These are phyloP conservation scores for Mucor circinelloides DNA, from an alignment of 371 early-diverging fungal species.

Conservation along the genomic window DNA sequence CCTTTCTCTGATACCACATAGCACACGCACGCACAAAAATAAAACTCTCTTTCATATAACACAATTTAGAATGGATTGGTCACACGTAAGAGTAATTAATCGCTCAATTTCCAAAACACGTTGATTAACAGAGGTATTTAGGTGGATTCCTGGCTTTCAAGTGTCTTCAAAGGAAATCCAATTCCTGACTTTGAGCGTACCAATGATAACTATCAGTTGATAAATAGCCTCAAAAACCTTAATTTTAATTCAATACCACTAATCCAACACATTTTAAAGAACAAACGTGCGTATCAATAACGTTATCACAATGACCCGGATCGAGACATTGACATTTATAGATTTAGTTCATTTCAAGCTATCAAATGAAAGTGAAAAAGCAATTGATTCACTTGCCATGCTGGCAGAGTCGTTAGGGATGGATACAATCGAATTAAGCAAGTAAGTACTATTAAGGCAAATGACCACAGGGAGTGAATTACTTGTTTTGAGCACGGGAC, in stretches of 20 bases:
- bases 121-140: background rate
- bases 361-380: background rate
- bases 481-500: background rate
- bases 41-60: background rate
- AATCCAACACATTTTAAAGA: constrained; percentile 1
- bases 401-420: constrained; percentile 11
- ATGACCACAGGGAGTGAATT: background rate
- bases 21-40: background rate
- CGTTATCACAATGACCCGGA: background rate
- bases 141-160: constrained; percentile 11
- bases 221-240: constrained; percentile 4
- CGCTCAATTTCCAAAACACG: background rate
- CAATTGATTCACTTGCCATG: constrained; percentile 4
- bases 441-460: constrained; percentile 11
- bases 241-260: constrained; percentile 6
- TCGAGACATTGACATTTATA: too few relatives aligned
- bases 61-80: constrained; percentile 1
- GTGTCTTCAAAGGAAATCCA: background rate
- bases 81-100: background rate
- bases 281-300: background rate
- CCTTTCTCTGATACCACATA: background rate
- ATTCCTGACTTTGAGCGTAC: constrained; percentile 14
- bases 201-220: constrained; percentile 7
- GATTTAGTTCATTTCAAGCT: background rate
- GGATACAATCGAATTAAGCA: constrained; percentile 12